These are phyloP conservation scores for Phytophthora foliorum DNA, from an alignment of 352 stramenopile genomes.

Conservation along the genomic window DNA sequence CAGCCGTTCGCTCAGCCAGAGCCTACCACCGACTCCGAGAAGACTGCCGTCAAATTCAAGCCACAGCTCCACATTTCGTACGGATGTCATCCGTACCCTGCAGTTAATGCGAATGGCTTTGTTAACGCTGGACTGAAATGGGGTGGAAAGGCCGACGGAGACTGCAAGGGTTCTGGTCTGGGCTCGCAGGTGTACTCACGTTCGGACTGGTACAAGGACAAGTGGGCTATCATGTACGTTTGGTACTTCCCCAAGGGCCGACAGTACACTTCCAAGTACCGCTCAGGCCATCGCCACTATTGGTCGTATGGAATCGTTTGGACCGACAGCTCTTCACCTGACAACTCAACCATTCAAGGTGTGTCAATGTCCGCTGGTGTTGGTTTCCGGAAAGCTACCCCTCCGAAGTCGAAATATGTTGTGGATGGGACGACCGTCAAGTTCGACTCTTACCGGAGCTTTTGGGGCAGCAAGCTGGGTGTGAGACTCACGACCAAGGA, in stretches of 20 bases:
- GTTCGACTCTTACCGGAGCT: conserved; percentile 1
- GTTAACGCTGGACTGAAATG: conserved; percentile 21
- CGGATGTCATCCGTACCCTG: conserved; percentile 22
- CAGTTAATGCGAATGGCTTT: conserved; percentile 9
- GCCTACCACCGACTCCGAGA: conserved; percentile 15
- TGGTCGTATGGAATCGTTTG: conserved; percentile 20
- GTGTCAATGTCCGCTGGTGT: conserved; percentile 22
- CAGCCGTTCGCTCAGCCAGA: conserved; percentile 13
- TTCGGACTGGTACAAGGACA: conserved; percentile 28
- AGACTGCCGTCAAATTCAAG: conserved; percentile 21
- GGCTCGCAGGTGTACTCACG: conserved; percentile 41
- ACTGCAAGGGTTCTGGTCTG: conserved; percentile 26
- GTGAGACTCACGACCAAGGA: background rate
- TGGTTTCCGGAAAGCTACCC: conserved; percentile 6
- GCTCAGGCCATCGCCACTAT: conserved; percentile 9
- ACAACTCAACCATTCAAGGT: conserved; percentile 26
- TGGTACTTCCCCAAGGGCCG: conserved; percentile 30
- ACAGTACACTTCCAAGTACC: background rate
- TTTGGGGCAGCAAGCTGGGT: background rate
- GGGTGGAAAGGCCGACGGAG: conserved; percentile 14
- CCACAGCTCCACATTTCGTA: conserved; percentile 8
- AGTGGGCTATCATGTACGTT: conserved; percentile 34
- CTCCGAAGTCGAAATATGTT: conserved; percentile 23
- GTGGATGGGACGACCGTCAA: conserved; percentile 12
- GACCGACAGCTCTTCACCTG: conserved; percentile 2